Evolutionary conservation across 768 basidiomycete species (phyloP), one percentile per base, ranked within the genome.

Genomic region (Infundibulicybe gibba): DNA sequence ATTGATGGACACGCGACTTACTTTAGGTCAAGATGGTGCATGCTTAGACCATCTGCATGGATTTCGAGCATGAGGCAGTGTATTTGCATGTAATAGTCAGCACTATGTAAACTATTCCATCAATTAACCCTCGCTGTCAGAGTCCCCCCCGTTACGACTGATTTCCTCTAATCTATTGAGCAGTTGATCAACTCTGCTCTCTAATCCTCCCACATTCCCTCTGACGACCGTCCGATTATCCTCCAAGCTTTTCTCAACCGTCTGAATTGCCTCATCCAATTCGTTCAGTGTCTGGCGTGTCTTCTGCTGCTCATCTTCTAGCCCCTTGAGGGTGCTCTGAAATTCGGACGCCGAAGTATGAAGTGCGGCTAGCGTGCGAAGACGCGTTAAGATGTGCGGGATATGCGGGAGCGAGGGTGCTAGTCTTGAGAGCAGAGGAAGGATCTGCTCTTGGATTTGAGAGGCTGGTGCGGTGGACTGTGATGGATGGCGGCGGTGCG

Each of bases 321-420:
- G 67, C 41, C 73, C 63, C 13, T 74, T 65, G 3, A 97, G 69
- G 2, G 83, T 80, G 16, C 70, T 74, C 43, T 85, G 79, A 56
- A 97, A 94, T 19, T 85, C 79, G 1, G 84, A 76, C 0, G 95
- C 91, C 41, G 88, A 83, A 0, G 84, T 75, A 58, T 99, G 95
- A 49, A 99, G 65, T 0, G 80, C 61, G 8, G 90, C 83, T 3
- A 99, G 74, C 9, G 93, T 94, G 33, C 90, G 82, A 32, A 99
- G 67, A 12, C 95, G 88, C 3, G 88, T 82, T 19, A 99, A 77
- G 17, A 99, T 86, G 54, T 97, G 92, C 2, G 94, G 89, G 38
- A 91, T 87, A 52, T 90, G 88, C 0, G 89, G 86, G 1, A 91
- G 72, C 0, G 81, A 75, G 0, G 87, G 89, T 3, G 77, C 77